Percentiles rank a stretch among this genome's conserved stretches.
phyloP scores from a whole-genome alignment of 768 basidiomycete species.

The Jaapia argillacea region DNA sequence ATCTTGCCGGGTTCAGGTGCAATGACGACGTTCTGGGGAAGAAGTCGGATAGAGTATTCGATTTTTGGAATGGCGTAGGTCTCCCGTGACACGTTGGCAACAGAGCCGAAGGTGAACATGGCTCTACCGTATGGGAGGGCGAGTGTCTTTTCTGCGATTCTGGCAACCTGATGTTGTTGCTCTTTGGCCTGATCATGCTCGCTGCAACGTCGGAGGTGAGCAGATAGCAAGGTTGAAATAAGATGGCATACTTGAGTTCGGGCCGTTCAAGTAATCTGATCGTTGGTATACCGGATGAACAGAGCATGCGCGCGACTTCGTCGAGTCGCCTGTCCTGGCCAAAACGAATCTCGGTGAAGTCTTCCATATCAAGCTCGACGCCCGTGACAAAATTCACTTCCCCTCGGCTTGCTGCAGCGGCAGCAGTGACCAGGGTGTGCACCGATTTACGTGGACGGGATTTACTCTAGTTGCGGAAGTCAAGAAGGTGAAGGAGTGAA shows the following conservation, averaged over 20 bases:
- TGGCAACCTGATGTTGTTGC: slow-evolving; percentile 70
- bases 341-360: slow-evolving; percentile 79
- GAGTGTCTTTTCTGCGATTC: slow-evolving; percentile 82
- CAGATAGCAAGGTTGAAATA: neutral
- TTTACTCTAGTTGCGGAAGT: too few species aligned
- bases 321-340: slow-evolving; percentile 84
- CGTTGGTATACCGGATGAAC: slow-evolving; percentile 61
- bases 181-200: slow-evolving; percentile 85
- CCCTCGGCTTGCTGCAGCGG: slow-evolving; percentile 30
- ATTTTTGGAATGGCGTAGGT: slow-evolving; percentile 73
- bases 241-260: slow-evolving; percentile 50
- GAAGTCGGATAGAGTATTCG: slow-evolving; percentile 64
- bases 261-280: slow-evolving; percentile 58
- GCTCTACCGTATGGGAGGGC: slow-evolving; percentile 85
- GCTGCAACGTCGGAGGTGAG: slow-evolving; percentile 27
- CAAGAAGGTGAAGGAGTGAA: slow-evolving; percentile 2
- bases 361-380: slow-evolving; percentile 61
- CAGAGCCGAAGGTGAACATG: slow-evolving; percentile 84
- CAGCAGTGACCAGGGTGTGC: slow-evolving; percentile 6
- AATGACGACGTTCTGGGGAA: slow-evolving; percentile 59
- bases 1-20: slow-evolving; percentile 68
- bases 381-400: slow-evolving; percentile 55
- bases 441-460: slow-evolving; percentile 5
- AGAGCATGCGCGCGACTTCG: slow-evolving; percentile 86
- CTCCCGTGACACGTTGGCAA: slow-evolving; percentile 66